phyloP scores from a whole-genome alignment of 225 moss, liverwort and hornwort species.

The Sphagnum contortum region DNA sequence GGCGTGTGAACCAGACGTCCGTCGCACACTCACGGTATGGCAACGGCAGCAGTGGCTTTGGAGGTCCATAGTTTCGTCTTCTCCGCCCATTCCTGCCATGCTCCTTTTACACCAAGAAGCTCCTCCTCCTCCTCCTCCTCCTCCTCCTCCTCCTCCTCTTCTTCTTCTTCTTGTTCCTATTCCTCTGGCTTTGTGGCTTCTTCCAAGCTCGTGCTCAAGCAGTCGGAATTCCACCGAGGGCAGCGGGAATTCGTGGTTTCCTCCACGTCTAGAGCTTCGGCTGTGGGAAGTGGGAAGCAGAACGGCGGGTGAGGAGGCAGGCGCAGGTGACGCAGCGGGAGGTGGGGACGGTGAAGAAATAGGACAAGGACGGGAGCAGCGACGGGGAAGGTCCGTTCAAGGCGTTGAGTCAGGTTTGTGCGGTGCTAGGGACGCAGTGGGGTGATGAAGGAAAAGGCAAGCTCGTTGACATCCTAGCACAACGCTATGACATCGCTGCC shows the following conservation, averaged over 20 bases:
- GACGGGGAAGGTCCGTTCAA: constrained; percentile 30
- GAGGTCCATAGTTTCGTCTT: constrained; percentile 7
- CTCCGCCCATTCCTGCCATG: neutral
- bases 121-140: neutral
- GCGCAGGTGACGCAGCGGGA: constrained; percentile 48
- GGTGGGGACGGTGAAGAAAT: constrained; percentile 9
- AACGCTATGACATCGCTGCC: constrained; percentile 24
- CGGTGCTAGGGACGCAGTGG: constrained; percentile 95
- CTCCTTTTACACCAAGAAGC: neutral
- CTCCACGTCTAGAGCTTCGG: no score
- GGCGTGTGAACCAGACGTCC: neutral
- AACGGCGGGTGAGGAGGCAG: constrained; percentile 23
- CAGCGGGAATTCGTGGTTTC: neutral
- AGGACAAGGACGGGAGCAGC: neutral
- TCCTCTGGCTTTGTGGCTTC: neutral
- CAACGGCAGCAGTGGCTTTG: constrained; percentile 35
- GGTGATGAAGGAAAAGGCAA: constrained; percentile 98
- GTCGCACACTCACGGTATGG: constrained; percentile 10
- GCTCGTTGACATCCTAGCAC: constrained; percentile 88
- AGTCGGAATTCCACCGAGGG: neutral
- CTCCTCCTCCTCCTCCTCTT: neutral
- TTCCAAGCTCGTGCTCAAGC: neutral
- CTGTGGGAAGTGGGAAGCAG: no score
- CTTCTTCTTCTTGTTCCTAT: neutral
- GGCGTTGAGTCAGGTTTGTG: constrained; percentile 84